Conservation (phyloP, 208 protist species). For the Strigomonas galati region DNA sequence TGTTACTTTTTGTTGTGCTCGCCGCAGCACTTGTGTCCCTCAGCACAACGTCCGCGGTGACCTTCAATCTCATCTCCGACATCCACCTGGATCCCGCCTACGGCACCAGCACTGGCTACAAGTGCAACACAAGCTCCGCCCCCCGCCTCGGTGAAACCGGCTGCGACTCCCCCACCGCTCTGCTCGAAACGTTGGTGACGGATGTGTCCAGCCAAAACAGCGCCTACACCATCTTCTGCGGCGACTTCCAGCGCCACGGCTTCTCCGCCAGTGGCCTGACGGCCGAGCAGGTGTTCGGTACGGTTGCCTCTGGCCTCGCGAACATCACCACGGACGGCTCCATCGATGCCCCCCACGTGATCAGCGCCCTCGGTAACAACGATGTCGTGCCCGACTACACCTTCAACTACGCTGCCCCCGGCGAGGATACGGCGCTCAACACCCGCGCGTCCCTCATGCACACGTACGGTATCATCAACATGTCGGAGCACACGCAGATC, state of each 20-base stretch:
- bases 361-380: conserved; percentile 64
- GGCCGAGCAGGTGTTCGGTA: conserved; percentile 25
- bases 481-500: conserved; percentile 29
- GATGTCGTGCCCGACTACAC: conserved; percentile 72
- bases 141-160: conserved; percentile 26
- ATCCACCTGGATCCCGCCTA: conserved; percentile 81
- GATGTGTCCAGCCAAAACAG: conserved; percentile 35
- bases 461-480: conserved; percentile 24
- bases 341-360: conserved; percentile 21
- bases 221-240: conserved; percentile 35
- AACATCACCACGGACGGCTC: conserved; percentile 17
- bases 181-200: conserved; percentile 37
- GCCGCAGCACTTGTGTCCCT: conserved; percentile 3
- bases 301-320: conserved; percentile 14
- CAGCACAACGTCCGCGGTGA: conserved; percentile 2
- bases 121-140: conserved; percentile 22
- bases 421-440: conserved; percentile 12
- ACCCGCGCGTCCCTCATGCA: conserved; percentile 29
- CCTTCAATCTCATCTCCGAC: conserved; percentile 62
- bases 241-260: conserved; percentile 74
- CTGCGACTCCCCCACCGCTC: conserved; percentile 53
- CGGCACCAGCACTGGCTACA: conserved; percentile 33
- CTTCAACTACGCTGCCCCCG: conserved; percentile 31
- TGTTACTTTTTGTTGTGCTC: background rate
- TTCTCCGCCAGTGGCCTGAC: conserved; percentile 23